These are phyloP conservation scores for Ustilago xerochloae DNA, from an alignment of 1,284 basidiomycete species.

Conservation along the genomic window DNA sequence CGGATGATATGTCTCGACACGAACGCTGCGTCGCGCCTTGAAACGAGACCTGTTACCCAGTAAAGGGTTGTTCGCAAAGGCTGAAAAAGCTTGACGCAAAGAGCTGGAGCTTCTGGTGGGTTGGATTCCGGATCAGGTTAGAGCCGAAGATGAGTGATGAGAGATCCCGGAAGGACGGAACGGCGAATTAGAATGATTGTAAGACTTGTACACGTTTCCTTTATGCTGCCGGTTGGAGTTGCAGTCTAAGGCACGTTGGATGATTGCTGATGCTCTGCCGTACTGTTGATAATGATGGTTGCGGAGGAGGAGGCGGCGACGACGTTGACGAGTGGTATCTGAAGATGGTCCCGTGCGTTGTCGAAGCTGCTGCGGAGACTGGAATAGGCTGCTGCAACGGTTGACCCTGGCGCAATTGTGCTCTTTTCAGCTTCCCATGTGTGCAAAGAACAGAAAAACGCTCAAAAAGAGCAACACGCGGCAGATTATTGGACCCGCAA, in stretches of 20 bases:
- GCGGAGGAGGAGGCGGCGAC: background rate
- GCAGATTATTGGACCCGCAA: no score
- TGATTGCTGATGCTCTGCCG: background rate
- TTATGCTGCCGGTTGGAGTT: background rate
- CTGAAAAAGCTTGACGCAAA: no score
- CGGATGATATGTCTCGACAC: no score
- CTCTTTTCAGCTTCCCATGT: no score
- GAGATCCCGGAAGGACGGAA: background rate
- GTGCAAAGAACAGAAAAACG: no score
- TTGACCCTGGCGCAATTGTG: no score
- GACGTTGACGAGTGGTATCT: background rate
- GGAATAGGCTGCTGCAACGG: slow-evolving; percentile 1
- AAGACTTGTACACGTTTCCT: background rate
- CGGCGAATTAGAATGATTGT: background rate
- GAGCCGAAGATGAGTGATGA: background rate
- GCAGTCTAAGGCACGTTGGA: background rate
- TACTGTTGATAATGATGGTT: background rate
- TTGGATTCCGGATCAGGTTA: background rate
- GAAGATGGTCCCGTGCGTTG: background rate
- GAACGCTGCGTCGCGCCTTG: no score
- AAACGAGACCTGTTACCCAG: no score
- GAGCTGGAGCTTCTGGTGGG: no score
- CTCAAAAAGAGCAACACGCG: no score
- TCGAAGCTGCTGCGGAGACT: background rate
- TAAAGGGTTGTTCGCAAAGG: no score